phyloP scores from a whole-genome alignment of 2,329 filamentous ascomycete genomes.

The Cercospora beticola region DNA sequence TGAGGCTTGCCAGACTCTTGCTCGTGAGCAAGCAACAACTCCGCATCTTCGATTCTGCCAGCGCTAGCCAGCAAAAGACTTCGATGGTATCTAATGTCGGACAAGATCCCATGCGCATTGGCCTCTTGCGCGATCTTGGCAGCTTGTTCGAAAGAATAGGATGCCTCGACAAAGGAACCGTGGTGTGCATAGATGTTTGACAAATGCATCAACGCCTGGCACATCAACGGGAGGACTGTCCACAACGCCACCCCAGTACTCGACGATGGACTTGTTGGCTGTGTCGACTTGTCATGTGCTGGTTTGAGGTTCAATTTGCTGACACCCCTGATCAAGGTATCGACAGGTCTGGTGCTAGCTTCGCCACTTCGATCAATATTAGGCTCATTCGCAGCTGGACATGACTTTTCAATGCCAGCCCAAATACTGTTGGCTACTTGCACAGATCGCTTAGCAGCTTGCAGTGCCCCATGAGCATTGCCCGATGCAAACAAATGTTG shows the following conservation, averaged over 20 bases:
- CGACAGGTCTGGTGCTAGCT: constrained; percentile 9
- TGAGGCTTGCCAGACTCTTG: not conserved
- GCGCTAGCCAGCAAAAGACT: constrained; percentile 28
- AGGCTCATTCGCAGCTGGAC: not conserved
- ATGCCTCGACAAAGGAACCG: constrained; percentile 82
- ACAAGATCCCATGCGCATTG: constrained; percentile 20
- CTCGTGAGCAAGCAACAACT: constrained; percentile 30
- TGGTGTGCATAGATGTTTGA: constrained; percentile 78
- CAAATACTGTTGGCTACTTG: constrained; percentile 34
- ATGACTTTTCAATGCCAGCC: constrained; percentile 27
- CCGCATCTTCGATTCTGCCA: constrained; percentile 33
- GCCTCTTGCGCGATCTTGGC: constrained; percentile 64
- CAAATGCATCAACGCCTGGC: constrained; percentile 69
- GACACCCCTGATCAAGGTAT: constrained; percentile 28
- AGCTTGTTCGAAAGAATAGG: constrained; percentile 84
- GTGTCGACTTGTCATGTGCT: constrained; percentile 36
- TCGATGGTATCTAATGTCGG: constrained; percentile 26
- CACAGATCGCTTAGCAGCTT: constrained; percentile 32
- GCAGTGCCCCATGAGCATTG: constrained; percentile 26
- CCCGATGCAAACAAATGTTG: constrained; percentile 23
- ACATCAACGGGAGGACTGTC: constrained; percentile 72
- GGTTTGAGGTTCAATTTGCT: constrained; percentile 37
- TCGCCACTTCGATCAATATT: constrained; percentile 19
- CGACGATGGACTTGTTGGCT: constrained; percentile 19
- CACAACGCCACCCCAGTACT: constrained; percentile 70